phyloP scores from a whole-genome alignment of 129 eudicot genomes.

The Saposhnikovia divaricata region DNA sequence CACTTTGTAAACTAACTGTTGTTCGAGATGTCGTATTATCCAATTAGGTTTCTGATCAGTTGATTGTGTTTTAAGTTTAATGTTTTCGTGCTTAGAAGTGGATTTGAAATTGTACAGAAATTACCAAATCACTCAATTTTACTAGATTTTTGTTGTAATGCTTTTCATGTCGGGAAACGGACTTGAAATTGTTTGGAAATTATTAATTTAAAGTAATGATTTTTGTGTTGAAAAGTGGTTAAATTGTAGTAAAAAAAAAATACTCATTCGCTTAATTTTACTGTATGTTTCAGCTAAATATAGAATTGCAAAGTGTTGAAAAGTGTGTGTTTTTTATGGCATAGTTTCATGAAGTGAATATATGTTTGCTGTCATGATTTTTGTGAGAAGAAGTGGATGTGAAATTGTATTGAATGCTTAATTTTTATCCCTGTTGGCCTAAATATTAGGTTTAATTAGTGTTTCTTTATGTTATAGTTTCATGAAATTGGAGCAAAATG shows the following conservation, averaged over 20 bases:
- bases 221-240: not conserved
- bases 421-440: not conserved
- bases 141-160: too few relatives aligned
- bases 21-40: not conserved
- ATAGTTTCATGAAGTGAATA: conserved; percentile 28
- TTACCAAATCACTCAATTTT: too few relatives aligned
- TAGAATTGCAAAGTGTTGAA: too few relatives aligned
- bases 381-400: not conserved
- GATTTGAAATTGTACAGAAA: too few relatives aligned
- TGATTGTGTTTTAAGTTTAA: not conserved
- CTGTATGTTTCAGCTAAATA: not conserved
- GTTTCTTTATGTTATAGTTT: conserved; percentile 17
- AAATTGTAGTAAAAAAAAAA: not conserved
- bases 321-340: conserved; percentile 21
- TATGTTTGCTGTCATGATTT: not conserved
- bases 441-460: conserved; percentile 9
- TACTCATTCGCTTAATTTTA: not conserved
- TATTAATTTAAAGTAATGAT: too few relatives aligned
- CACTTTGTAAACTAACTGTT: too few relatives aligned
- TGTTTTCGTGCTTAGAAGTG: not conserved
- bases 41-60: not conserved
- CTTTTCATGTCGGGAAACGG: too few relatives aligned
- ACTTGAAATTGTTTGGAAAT: too few relatives aligned
- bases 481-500: conserved; percentile 62
- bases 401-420: not conserved